Base-by-base conservation (phyloP, 345 rosid species). In the Pugionium dolabratum region DNA sequence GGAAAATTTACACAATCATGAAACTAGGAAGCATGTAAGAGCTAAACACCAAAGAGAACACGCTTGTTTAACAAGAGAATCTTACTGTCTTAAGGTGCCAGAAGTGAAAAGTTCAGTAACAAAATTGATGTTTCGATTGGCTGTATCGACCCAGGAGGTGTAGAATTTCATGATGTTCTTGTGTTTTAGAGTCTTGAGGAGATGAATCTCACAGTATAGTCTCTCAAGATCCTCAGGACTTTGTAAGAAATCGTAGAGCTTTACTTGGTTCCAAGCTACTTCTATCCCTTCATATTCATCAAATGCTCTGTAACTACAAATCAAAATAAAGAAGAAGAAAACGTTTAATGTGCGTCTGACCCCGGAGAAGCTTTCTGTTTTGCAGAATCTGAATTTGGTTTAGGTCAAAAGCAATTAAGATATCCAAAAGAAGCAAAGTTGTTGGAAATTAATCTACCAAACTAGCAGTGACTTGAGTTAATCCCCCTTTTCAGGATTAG, bases 201-300 rank as follows among this genome's bases (percentile, higher is more conserved):
- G 80, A 77, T 87, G 90, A 73, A 91, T 93, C 84, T 94, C 99
- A 3, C 95, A 90, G 74, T 94, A 85, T 41, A 90, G 83, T 64
- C 88, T 87, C 70, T 88, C 99, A 57, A 90, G 76, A 83, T 88
- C 97, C 45, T 85, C 96, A 2, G 96, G 84, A 39, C 92, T 84
- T 29, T 86, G 96, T 67, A 91, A 72, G 51, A 86, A 83, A 77
- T 94, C 97, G 9, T 82, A 79, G 42, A 94, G 78, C 78, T 85
- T 83, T 25, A 87, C 82, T 81, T 94, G 99, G 77, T 91, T 94
- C 99, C 99, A 94, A 40, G 99, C 99, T 50, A 94, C 97, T 78
- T 94, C 99, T 55, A 94, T 87, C 42, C 99, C 99, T 86, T 90
- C 91, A 46, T 80, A 73, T 57, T 88, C 91, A 80, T 94, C 99